Conservation (phyloP, 495 filamentous ascomycete genomes). For the Talaromyces stipitatus region DNA sequence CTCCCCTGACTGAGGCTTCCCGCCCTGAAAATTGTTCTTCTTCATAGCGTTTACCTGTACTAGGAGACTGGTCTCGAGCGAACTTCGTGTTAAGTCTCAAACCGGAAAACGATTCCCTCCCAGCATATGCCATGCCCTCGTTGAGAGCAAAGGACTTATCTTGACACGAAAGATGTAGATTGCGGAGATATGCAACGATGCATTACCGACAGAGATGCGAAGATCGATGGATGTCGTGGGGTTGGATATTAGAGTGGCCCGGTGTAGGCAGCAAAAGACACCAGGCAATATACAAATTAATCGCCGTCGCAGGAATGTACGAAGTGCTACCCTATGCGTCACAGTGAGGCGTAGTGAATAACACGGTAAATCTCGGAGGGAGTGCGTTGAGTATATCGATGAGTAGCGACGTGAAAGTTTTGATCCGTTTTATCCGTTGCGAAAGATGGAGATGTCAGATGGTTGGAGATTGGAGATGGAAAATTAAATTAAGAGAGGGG, state of each 20-base stretch:
- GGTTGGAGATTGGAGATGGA: constrained; percentile 1
- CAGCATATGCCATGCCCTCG: constrained; percentile 34
- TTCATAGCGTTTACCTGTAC: not conserved
- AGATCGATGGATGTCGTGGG: not conserved
- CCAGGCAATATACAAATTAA: not conserved
- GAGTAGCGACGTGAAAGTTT: not conserved
- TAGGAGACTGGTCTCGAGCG: constrained; percentile 5
- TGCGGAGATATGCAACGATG: constrained; percentile 1
- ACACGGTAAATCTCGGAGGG: not conserved
- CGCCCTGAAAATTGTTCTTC: not conserved
- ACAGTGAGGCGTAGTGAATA: not conserved
- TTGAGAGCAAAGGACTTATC: constrained; percentile 13
- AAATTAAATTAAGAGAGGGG: not conserved
- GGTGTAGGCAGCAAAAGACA: not conserved
- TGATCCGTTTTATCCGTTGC: not conserved
- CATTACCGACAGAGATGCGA: not conserved
- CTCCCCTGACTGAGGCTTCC: not conserved
- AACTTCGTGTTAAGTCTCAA: constrained; percentile 40
- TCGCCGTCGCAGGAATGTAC: not conserved
- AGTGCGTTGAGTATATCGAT: not conserved
- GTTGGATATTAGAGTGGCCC: not conserved
- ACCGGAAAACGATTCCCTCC: constrained; percentile 28
- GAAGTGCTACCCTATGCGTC: not conserved
- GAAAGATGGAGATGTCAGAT: not conserved
- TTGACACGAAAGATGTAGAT: constrained; percentile 1